Conservation (phyloP, 768 basidiomycete species). For the Tephrocybe sp. region DNA sequence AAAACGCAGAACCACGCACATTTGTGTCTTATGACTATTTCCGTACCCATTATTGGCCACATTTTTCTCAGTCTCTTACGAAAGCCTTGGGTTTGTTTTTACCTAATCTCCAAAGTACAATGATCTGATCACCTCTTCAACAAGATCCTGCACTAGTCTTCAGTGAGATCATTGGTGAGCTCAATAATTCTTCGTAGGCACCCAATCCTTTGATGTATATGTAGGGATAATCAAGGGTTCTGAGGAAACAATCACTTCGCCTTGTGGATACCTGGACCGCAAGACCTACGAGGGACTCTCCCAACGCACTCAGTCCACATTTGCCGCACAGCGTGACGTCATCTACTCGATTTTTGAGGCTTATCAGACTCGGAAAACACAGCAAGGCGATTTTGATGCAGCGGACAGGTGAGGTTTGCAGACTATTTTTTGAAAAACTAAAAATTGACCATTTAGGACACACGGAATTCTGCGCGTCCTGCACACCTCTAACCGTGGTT, state of each 20-base stretch:
- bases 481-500: conserved; percentile 15
- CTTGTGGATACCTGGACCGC: conserved; percentile 40
- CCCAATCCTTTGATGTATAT: not conserved
- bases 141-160: conserved; percentile 64
- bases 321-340: conserved; percentile 45
- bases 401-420: conserved; percentile 66
- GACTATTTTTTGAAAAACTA: not conserved
- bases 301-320: conserved; percentile 51
- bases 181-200: not conserved
- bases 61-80: conserved; percentile 48
- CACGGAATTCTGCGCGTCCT: conserved; percentile 46
- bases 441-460: conserved; percentile 41
- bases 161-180: conserved; percentile 64
- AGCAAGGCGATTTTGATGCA: conserved; percentile 46
- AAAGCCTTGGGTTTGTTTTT: conserved; percentile 51
- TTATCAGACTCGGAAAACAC: conserved; percentile 48
- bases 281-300: conserved; percentile 48
- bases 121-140: not conserved
- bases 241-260: conserved; percentile 42
- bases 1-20: conserved; percentile 10
- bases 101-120: not conserved
- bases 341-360: conserved; percentile 55
- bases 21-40: conserved; percentile 50
- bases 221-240: conserved; percentile 71
- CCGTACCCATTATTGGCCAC: conserved; percentile 55